A percentile compares a stretch with the other conserved stretches of the same genome.
phyloP scores from a whole-genome alignment of 345 rosid species.

The Salix udensis region DNA sequence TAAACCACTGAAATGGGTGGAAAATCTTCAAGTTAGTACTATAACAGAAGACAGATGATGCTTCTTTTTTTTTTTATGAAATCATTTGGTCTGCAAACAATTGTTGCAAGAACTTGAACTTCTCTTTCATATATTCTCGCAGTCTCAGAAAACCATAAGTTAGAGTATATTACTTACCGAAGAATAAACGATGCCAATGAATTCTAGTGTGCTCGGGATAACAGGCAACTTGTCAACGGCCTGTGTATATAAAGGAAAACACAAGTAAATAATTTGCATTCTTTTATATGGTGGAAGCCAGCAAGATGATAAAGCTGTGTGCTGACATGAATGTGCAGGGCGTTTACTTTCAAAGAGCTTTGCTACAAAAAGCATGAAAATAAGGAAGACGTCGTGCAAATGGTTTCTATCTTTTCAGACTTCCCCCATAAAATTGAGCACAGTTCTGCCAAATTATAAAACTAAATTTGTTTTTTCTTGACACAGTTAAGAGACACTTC shows the following conservation, averaged over 20 bases:
- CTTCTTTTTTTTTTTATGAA: background rate
- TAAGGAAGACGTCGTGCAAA: background rate
- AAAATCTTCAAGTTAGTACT: slow-evolving; percentile 18
- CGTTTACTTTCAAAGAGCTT: background rate
- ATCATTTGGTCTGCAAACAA: background rate
- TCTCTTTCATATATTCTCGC: background rate
- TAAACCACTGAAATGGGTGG: slow-evolving; percentile 65
- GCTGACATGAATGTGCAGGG: background rate
- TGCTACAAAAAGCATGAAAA: background rate
- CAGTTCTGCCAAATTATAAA: background rate
- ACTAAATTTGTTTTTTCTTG: slow-evolving; percentile 3
- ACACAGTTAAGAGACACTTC: background rate
- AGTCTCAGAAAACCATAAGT: background rate
- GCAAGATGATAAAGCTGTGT: background rate
- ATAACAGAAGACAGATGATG: background rate
- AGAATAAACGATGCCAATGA: slow-evolving; percentile 74
- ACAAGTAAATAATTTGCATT: slow-evolving; percentile 2
- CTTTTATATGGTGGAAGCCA: slow-evolving; percentile 1
- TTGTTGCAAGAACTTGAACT: background rate
- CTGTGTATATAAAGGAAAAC: slow-evolving; percentile 28
- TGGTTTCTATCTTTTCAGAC: background rate
- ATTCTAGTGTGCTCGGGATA: slow-evolving; percentile 59
- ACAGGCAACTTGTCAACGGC: slow-evolving; percentile 75
- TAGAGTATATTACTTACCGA: slow-evolving; percentile 39
- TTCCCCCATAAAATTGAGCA: background rate